phyloP scores from a whole-genome alignment of 2,329 filamentous ascomycete genomes.

The Septoria petroselini region DNA sequence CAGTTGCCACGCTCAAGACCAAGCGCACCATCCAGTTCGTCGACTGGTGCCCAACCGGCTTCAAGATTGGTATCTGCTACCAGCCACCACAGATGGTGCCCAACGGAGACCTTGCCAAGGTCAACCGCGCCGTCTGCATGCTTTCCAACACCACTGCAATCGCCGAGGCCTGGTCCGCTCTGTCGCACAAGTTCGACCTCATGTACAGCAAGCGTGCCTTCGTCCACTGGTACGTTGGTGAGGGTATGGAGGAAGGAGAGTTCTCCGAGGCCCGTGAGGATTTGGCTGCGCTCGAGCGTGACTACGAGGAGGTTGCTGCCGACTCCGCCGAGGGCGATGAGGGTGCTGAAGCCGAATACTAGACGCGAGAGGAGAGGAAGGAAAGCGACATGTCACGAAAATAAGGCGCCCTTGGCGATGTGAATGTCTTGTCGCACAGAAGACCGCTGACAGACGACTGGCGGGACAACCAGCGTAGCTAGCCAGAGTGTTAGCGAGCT shows the following conservation, averaged over 20 bases:
- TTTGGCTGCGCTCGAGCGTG: conserved; percentile 92
- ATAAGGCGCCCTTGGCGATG: conserved; percentile 10
- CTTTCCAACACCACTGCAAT: conserved; percentile 98
- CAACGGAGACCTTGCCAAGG: conserved; percentile 95
- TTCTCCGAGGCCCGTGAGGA: conserved; percentile 99
- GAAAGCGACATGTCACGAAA: neutral
- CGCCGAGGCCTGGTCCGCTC: conserved; percentile 93
- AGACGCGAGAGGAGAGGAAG: conserved; percentile 42
- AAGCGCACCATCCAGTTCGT: conserved; percentile 99
- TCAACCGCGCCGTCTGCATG: conserved; percentile 99
- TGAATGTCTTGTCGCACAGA: conserved; percentile 5
- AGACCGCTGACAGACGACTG: conserved; percentile 7
- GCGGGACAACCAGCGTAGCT: conserved; percentile 16
- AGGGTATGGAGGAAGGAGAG: conserved; percentile 99
- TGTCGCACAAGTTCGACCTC: conserved; percentile 98
- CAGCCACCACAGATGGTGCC: conserved; percentile 94
- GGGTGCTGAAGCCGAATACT: conserved; percentile 86
- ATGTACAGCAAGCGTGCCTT: conserved; percentile 99
- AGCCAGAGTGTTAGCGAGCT: conserved; percentile 15
- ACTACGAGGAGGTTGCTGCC: conserved; percentile 97
- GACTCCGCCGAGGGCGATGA: conserved; percentile 89
- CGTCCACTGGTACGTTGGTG: conserved; percentile 99
- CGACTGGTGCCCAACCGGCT: conserved; percentile 99
- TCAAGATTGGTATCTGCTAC: conserved; percentile 99
- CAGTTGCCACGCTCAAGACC: conserved; percentile 95